Percentiles rank a stretch among this genome's conserved stretches.
Conservation (phyloP, 1,284 basidiomycete genomes). For the Trichosporon faecale region DNA sequence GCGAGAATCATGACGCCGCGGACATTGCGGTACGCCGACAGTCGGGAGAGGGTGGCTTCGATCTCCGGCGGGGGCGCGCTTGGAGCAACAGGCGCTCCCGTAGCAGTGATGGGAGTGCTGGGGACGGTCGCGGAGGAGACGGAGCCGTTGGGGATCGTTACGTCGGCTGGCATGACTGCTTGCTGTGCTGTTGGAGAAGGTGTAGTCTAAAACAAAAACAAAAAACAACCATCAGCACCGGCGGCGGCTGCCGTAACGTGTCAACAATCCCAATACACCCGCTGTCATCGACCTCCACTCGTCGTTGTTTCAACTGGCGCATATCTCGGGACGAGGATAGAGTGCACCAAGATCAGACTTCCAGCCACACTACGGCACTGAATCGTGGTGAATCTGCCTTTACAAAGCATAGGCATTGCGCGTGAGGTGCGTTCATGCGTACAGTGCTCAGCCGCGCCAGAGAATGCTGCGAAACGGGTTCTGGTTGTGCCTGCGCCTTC, state of each 20-base stretch:
- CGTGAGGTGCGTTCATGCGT: no score
- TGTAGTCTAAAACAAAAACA: no score
- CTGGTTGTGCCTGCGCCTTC: no score
- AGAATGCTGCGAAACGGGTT: no score
- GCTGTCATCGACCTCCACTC: neutral
- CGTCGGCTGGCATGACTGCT: neutral
- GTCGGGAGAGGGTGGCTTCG: conserved; percentile 69
- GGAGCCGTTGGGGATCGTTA: neutral
- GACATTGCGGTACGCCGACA: conserved; percentile 77
- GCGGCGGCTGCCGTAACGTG: neutral
- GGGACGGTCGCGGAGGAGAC: neutral
- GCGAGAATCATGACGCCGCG: conserved; percentile 82
- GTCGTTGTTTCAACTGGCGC: neutral
- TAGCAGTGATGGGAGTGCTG: neutral
- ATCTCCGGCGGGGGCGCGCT: conserved; percentile 62
- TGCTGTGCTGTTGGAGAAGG: neutral
- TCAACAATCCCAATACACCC: neutral
- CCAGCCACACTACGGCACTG: no score
- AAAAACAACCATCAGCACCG: neutral
- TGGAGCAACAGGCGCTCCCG: conserved; percentile 19
- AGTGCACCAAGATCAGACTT: no score
- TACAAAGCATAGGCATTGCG: no score
- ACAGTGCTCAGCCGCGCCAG: no score
- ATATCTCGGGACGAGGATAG: no score
- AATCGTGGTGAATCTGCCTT: no score